These are phyloP conservation scores for Heliamphora pulchella DNA, from an alignment of 179 eudicot genomes.

Conservation along the genomic window DNA sequence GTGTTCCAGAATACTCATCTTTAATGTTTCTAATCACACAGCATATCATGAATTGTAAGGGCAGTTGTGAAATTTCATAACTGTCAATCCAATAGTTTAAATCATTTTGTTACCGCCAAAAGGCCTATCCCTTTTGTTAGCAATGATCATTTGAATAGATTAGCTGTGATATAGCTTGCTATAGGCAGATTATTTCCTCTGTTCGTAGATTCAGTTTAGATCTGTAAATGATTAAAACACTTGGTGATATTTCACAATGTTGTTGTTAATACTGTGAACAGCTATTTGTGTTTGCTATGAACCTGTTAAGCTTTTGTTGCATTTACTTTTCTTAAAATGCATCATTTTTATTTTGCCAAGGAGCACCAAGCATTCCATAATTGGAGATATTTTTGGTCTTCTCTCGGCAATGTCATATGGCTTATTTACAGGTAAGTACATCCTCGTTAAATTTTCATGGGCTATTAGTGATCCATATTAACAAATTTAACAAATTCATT, in stretches of 20 bases:
- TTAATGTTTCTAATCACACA: slow-evolving; percentile 2
- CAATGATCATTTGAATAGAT: neutral
- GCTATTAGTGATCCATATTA: neutral
- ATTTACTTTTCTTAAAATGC: slow-evolving; percentile 8
- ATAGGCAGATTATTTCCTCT: neutral
- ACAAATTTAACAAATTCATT: neutral
- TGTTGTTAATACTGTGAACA: neutral
- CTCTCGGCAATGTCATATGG: slow-evolving; percentile 51
- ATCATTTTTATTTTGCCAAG: slow-evolving; percentile 22
- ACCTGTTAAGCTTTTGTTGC: neutral
- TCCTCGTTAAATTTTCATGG: neutral
- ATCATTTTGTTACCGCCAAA: neutral
- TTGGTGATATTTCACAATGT: neutral
- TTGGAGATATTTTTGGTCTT: slow-evolving; percentile 49
- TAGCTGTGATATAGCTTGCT: neutral
- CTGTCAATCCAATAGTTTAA: neutral
- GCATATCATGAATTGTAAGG: neutral
- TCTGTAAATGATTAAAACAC: neutral
- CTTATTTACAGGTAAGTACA: slow-evolving; percentile 42
- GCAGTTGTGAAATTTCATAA: neutral
- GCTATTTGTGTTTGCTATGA: neutral
- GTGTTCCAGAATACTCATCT: neutral
- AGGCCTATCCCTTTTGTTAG: neutral
- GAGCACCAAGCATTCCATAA: slow-evolving; percentile 35
- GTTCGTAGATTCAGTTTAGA: neutral